These are phyloP conservation scores for Coffea humblotiana DNA, from an alignment of 305 asterid species.

Conservation along the genomic window DNA sequence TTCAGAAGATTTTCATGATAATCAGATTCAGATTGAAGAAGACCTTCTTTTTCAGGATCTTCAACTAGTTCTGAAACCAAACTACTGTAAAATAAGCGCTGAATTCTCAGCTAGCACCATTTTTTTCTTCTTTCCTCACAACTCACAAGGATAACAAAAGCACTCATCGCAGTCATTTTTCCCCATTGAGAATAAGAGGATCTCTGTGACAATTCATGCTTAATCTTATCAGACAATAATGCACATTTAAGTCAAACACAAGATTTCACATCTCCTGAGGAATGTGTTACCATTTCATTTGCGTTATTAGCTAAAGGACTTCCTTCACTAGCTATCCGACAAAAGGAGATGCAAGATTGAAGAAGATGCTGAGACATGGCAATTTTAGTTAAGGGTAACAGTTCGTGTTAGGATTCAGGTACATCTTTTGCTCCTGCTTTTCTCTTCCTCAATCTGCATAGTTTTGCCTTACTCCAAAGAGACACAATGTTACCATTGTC, in stretches of 20 bases:
- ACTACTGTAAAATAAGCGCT: conserved; percentile 2
- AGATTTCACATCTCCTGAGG: background rate
- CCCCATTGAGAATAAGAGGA: background rate
- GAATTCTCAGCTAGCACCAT: conserved; percentile 3
- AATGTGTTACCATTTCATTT: too few relatives aligned
- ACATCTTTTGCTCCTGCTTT: too few relatives aligned
- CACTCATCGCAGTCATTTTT: conserved; percentile 8
- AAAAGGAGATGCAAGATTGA: too few relatives aligned
- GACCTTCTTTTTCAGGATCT: background rate
- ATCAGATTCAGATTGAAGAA: background rate
- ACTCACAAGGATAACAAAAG: background rate
- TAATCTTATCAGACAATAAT: background rate
- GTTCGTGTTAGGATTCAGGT: too few relatives aligned
- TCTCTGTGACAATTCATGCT: conserved; percentile 2
- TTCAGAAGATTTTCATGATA: background rate
- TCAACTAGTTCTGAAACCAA: background rate
- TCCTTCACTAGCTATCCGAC: too few relatives aligned
- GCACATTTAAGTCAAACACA: conserved; percentile 10
- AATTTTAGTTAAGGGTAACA: too few relatives aligned
- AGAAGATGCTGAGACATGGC: too few relatives aligned
- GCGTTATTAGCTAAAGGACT: too few relatives aligned
- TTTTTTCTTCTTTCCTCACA: conserved; percentile 7
- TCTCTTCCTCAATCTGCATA: too few relatives aligned
- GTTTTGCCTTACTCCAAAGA: too few relatives aligned
- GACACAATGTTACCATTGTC: too few relatives aligned